Percentiles rank a stretch among this genome's conserved stretches.
phyloP scores from a whole-genome alignment of 257 asterid species.

The Ocimum tenuiflorum region DNA sequence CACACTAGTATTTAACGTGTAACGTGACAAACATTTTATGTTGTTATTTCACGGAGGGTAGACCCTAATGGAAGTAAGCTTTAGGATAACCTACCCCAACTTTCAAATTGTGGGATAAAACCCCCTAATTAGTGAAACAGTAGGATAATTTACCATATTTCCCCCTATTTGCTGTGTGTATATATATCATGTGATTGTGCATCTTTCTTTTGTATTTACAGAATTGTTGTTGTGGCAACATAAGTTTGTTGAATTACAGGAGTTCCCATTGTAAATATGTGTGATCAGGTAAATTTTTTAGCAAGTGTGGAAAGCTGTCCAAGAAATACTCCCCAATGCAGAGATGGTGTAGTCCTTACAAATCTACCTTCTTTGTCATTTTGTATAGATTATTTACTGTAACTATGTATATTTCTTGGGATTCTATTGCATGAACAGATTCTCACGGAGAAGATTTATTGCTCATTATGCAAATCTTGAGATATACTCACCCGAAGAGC shows the following conservation, averaged over 20 bases:
- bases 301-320: not conserved
- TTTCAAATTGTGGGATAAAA: too few species aligned
- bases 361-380: not conserved
- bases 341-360: not conserved
- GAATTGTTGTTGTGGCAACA: not conserved
- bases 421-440: not conserved
- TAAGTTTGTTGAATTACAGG: not conserved
- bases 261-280: slow-evolving; percentile 16
- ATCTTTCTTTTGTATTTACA: not conserved
- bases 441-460: slow-evolving; percentile 4
- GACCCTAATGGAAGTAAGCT: too few species aligned
- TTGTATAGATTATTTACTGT: slow-evolving; percentile 23
- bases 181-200: too few species aligned
- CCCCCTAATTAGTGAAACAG: too few species aligned
- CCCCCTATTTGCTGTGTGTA: too few species aligned
- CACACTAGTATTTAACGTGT: too few species aligned
- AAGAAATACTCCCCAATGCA: not conserved
- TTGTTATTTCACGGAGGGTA: too few species aligned
- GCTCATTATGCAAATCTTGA: not conserved
- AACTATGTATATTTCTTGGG: not conserved
- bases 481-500: too few species aligned
- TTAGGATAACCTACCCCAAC: too few species aligned
- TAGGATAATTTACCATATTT: too few species aligned
- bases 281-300: not conserved
- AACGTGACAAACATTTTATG: too few species aligned